Percentiles rank a stretch among this genome's conserved stretches.
These are phyloP conservation scores for Cutaneotrichosporon dermatis DNA, from an alignment of 1,284 basidiomycete species.

Conservation along the genomic window DNA sequence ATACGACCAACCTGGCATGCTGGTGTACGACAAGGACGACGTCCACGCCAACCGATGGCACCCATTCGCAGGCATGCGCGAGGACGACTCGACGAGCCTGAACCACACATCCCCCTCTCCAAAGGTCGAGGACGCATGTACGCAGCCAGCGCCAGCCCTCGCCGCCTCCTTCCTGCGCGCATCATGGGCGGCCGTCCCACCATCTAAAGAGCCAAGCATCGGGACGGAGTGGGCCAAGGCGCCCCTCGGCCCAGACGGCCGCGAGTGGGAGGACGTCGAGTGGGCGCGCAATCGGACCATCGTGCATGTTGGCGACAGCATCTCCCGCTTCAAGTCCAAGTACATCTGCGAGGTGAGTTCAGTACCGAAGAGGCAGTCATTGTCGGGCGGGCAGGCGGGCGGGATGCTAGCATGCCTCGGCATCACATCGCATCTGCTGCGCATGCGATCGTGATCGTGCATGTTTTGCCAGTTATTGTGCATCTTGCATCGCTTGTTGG, in stretches of 20 bases:
- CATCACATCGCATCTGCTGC: too few relatives aligned
- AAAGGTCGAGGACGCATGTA: background rate
- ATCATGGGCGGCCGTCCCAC: constrained; percentile 2
- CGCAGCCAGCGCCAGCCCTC: constrained; percentile 7
- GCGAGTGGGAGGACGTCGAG: constrained; percentile 18
- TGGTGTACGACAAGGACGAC: background rate
- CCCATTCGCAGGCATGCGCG: constrained; percentile 4
- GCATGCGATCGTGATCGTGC: too few relatives aligned
- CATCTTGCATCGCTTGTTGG: too few relatives aligned
- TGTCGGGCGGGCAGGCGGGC: background rate
- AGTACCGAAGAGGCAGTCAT: background rate
- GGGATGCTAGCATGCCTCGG: too few relatives aligned
- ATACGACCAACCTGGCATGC: constrained; percentile 3
- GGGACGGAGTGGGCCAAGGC: background rate
- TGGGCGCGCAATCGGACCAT: constrained; percentile 19
- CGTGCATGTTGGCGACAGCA: constrained; percentile 18
- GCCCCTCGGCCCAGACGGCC: constrained; percentile 8
- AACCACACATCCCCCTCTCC: background rate
- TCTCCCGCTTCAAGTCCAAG: constrained; percentile 9
- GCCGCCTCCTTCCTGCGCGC: constrained; percentile 8
- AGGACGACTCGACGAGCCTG: background rate
- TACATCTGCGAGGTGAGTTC: constrained; percentile 20
- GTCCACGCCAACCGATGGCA: constrained; percentile 21
- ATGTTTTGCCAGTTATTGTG: too few relatives aligned
- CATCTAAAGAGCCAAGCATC: background rate